Evolutionary conservation across 2,329 filamentous ascomycete genomes (phyloP).

Genomic region (Aspergillus flavus): DNA sequence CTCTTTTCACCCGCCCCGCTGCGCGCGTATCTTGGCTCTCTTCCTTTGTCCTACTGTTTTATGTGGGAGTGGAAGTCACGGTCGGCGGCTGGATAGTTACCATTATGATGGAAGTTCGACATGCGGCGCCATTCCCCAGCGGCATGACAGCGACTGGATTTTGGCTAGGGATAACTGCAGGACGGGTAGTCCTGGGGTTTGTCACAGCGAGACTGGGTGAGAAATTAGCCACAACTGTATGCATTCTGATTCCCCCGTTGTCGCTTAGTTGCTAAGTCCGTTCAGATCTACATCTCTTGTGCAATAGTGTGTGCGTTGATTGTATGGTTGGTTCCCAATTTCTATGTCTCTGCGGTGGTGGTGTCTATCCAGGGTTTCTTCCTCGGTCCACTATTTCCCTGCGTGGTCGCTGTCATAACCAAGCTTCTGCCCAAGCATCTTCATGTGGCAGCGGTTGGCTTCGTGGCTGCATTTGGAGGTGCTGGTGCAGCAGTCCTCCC

Average conservation of each 20-base stretch:
- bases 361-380: constrained; percentile 76
- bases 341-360: constrained; percentile 73
- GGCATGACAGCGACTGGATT: constrained; percentile 78
- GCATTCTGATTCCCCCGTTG: background rate
- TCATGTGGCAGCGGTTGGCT: constrained; percentile 78
- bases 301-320: constrained; percentile 68
- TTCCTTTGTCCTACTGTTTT: constrained; percentile 71
- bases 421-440: constrained; percentile 72
- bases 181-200: constrained; percentile 72
- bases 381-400: constrained; percentile 78
- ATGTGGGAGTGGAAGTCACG: constrained; percentile 72
- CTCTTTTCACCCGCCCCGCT: background rate
- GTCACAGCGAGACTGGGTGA: constrained; percentile 70
- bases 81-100: constrained; percentile 80
- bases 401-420: constrained; percentile 70
- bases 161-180: constrained; percentile 79
- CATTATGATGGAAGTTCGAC: constrained; percentile 77
- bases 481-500: constrained; percentile 60
- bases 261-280: background rate
- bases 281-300: constrained; percentile 60
- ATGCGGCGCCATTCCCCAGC: constrained; percentile 68
- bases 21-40: constrained; percentile 7
- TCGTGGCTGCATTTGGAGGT: constrained; percentile 75
- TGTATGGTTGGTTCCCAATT: constrained; percentile 79
- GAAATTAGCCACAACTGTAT: constrained; percentile 59